Evolutionary conservation across 129 eudicot genomes (phyloP).

Genomic region (Heracleum sosnowskyi): DNA sequence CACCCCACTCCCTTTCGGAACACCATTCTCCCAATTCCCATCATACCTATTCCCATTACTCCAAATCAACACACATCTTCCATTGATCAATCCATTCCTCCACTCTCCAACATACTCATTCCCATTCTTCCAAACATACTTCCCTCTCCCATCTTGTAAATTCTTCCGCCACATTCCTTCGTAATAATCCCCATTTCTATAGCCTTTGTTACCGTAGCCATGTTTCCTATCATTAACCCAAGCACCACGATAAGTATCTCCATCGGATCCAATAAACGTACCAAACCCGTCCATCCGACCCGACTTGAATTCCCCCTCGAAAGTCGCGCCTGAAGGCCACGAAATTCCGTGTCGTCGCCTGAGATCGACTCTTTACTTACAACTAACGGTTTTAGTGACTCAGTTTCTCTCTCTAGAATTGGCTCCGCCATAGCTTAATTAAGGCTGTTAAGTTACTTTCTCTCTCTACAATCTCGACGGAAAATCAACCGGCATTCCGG

Average conservation of each 20-base stretch:
- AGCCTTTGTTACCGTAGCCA: conserved; percentile 70
- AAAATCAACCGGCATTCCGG: conserved; percentile 5
- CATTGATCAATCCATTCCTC: conserved; percentile 70
- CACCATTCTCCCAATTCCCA: conserved; percentile 83
- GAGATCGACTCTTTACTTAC: conserved; percentile 55
- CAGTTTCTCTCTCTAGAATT: conserved; percentile 21
- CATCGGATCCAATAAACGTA: conserved; percentile 80
- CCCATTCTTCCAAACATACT: conserved; percentile 86
- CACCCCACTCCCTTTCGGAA: conserved; percentile 59
- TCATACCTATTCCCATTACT: conserved; percentile 65
- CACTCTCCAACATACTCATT: conserved; percentile 92
- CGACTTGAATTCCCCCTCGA: conserved; percentile 82
- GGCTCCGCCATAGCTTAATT: conserved; percentile 47
- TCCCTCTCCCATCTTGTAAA: conserved; percentile 74
- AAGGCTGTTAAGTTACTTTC: not conserved
- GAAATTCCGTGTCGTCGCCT: conserved; percentile 76
- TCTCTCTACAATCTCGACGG: conserved; percentile 7
- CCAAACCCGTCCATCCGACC: conserved; percentile 96
- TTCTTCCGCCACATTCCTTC: conserved; percentile 71
- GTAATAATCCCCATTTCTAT: conserved; percentile 75
- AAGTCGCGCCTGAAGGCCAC: conserved; percentile 97
- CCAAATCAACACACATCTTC: conserved; percentile 74
- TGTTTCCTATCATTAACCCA: conserved; percentile 77
- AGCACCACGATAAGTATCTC: conserved; percentile 64
- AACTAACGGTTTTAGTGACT: conserved; percentile 21